Evolutionary conservation across 2,329 filamentous ascomycete species (phyloP), one percentile per base, ranked within the genome.

Genomic region (Sporothrix sp.): DNA sequence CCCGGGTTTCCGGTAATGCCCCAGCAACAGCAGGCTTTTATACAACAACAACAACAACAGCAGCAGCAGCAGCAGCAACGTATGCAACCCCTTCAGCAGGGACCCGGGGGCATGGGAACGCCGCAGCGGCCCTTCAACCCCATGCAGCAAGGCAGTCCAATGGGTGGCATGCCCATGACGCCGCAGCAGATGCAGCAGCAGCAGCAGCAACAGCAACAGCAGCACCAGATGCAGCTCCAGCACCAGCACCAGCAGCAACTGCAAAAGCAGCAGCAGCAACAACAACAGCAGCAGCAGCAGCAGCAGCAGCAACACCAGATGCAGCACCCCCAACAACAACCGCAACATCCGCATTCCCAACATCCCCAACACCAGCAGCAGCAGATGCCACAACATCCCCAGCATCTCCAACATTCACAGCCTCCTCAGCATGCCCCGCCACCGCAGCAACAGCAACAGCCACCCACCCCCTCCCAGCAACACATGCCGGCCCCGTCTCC

Each of bases 1-100:
- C 66, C 71, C 37, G 71, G 73, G 20, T 82, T 75, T 58, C 70
- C 72, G 36, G 78, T 81, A 73, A 76, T 74, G 52, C 66, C 74
- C 48, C 71, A 68, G 48, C 71, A 74, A 49, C 68, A 69, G 42
- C 56, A 56, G 21, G 50, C 48, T 3, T 54, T 55, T 21, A 48
- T 54, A 27, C 65, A 67, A 52, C 53, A 54, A 20, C 53, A 55
- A 43, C 54, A 53, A 27, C 54, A 55, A 35, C 54, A 54, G n/a
- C 59, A 58, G 44, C 60, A 62, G 45, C 54, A 58, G 51, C 69
- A 72, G 64, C 70, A 71, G 63, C 72, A 73, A 49, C 70, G 70
- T 38, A 67, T 71, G 63, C 66, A 67, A 18, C 60, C 58, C 30
- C 50, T 58, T n/a, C 67, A 68, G 50, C 61, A 64, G 51, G 67